Percentiles rank a stretch among this genome's conserved stretches.
These are phyloP conservation scores for Mycena floridula DNA, from an alignment of 768 basidiomycete species.

Conservation along the genomic window DNA sequence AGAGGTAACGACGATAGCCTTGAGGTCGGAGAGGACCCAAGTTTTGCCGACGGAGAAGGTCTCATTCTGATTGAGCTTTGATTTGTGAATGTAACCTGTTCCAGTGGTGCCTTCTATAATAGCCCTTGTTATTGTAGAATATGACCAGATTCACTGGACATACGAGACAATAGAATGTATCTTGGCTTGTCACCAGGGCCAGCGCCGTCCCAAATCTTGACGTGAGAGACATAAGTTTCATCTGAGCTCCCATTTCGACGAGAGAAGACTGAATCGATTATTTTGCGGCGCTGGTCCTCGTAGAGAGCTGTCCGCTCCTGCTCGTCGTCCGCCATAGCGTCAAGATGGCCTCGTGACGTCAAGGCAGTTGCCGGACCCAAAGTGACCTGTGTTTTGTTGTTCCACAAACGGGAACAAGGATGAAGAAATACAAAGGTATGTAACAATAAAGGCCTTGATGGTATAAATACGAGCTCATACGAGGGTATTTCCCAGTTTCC, in stretches of 20 bases:
- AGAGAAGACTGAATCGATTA: conserved; percentile 81
- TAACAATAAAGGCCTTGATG: not conserved
- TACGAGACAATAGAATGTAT: conserved; percentile 88
- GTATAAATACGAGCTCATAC: not conserved
- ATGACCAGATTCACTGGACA: conserved; percentile 24
- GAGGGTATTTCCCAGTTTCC: conserved; percentile 1
- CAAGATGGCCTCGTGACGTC: not conserved
- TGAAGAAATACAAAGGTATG: conserved; percentile 11
- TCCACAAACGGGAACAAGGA: not conserved
- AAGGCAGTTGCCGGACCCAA: not conserved
- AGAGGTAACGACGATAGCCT: conserved; percentile 66
- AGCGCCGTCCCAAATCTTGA: conserved; percentile 93
- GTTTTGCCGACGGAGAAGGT: conserved; percentile 97
- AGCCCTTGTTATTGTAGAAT: conserved; percentile 9
- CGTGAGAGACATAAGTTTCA: conserved; percentile 79
- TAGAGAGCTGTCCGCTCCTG: not conserved
- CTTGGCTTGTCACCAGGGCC: conserved; percentile 71
- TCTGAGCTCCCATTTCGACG: conserved; percentile 57
- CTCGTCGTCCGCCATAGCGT: not conserved
- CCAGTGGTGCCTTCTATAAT: conserved; percentile 53
- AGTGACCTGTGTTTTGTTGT: too few species aligned
- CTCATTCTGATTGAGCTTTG: conserved; percentile 91
- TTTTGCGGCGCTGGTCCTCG: conserved; percentile 52
- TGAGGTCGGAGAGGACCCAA: conserved; percentile 82
- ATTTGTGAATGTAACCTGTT: conserved; percentile 84